Conservation (phyloP, 2,329 filamentous ascomycete genomes). For the Beauveria caledonica region DNA sequence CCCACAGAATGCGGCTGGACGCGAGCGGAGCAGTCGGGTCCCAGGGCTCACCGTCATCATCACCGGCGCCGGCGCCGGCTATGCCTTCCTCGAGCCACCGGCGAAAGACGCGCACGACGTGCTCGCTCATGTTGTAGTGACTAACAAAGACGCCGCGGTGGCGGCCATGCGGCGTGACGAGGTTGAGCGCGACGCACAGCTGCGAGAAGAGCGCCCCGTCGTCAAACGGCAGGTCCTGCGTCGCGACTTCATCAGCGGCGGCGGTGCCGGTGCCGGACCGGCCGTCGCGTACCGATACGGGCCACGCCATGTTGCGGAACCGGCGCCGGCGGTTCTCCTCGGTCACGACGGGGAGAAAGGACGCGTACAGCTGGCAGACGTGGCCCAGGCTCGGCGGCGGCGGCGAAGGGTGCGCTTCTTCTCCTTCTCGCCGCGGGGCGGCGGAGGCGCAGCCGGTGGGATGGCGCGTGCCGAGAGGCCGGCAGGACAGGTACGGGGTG, state of each 20-base stretch:
- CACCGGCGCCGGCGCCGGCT: conserved; percentile 26
- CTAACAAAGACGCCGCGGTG: conserved; percentile 56
- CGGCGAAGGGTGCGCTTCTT: no score
- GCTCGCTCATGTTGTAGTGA: conserved; percentile 58
- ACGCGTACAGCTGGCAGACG: conserved; percentile 57
- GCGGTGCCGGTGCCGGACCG: conserved; percentile 10
- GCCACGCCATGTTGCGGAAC: conserved; percentile 15
- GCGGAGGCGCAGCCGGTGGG: conserved; percentile 22
- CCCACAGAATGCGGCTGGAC: conserved; percentile 53
- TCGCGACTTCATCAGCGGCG: conserved; percentile 25
- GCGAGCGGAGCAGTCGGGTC: conserved; percentile 10
- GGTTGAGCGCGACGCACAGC: conserved; percentile 57
- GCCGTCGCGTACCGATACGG: conserved; percentile 1
- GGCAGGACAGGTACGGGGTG: conserved; percentile 59
- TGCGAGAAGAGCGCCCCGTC: conserved; percentile 66
- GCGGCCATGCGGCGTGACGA: conserved; percentile 55
- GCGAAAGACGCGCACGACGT: conserved; percentile 63
- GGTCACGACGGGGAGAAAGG: conserved; percentile 57
- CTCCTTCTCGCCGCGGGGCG: conserved; percentile 2
- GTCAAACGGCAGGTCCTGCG: conserved; percentile 57
- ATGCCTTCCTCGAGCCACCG: conserved; percentile 53
- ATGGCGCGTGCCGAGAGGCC: conserved; percentile 46
- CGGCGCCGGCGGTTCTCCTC: conserved; percentile 39
- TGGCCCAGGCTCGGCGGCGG: conserved; percentile 19
- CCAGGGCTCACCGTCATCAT: neutral